These are phyloP conservation scores for Neospermospora avenae DNA, from an alignment of 2,329 filamentous ascomycete genomes.

Conservation along the genomic window DNA sequence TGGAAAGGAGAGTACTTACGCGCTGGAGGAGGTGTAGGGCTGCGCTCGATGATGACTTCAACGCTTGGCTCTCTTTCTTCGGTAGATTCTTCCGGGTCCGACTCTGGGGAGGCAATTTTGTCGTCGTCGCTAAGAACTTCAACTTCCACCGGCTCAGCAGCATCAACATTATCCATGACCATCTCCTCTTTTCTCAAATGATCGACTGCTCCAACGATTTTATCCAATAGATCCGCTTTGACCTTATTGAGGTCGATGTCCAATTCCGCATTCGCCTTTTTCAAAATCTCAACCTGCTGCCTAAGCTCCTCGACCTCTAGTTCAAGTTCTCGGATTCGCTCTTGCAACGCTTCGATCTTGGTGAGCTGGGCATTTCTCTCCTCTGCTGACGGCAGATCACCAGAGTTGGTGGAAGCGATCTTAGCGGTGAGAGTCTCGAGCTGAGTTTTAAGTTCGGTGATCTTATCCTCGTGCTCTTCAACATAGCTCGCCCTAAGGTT, in stretches of 20 bases:
- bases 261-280: not conserved
- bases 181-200: not conserved
- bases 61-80: not conserved
- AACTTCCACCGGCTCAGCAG: too few relatives aligned
- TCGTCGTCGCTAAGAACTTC: too few relatives aligned
- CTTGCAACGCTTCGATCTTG: not conserved
- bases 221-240: not conserved
- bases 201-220: not conserved
- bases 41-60: not conserved
- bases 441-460: not conserved
- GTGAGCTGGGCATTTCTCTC: not conserved
- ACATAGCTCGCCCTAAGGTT: not conserved
- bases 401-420: not conserved
- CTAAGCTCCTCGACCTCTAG: constrained; percentile 15
- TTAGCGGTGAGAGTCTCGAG: not conserved
- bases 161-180: not conserved
- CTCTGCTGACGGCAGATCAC: not conserved
- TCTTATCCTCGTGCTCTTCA: not conserved
- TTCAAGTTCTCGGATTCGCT: not conserved
- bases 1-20: too few relatives aligned
- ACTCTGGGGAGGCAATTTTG: not conserved
- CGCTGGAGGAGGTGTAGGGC: too few relatives aligned
- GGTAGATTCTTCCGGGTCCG: not conserved
- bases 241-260: not conserved
- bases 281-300: not conserved